Evolutionary conservation across 495 filamentous ascomycete species (phyloP).

Genomic region (Lineolata rhizophorae): DNA sequence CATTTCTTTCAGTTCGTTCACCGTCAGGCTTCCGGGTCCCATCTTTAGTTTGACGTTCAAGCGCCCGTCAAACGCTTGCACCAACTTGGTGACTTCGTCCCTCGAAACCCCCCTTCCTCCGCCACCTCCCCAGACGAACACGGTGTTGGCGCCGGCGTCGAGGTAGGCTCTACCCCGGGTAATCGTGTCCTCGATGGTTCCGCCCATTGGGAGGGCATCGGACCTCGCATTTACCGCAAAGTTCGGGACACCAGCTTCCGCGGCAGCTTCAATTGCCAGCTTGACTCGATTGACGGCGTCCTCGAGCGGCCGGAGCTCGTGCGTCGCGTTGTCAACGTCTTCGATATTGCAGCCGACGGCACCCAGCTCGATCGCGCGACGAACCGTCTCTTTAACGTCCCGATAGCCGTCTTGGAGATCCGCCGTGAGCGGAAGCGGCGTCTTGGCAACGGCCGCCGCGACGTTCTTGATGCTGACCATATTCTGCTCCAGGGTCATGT

Average conservation of each 20-base stretch:
- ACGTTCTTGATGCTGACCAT: conserved; percentile 14
- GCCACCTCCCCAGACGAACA: conserved; percentile 26
- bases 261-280: conserved; percentile 15
- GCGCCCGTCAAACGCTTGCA: conserved; percentile 6
- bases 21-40: conserved; percentile 4
- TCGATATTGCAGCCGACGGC: conserved; percentile 31
- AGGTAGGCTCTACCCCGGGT: conserved; percentile 23
- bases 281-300: conserved; percentile 21
- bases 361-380: conserved; percentile 19
- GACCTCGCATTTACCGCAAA: conserved; percentile 29
- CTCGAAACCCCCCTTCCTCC: conserved; percentile 3
- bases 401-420: conserved; percentile 33
- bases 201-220: conserved; percentile 19
- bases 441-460: conserved; percentile 12
- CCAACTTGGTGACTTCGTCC: conserved; percentile 7
- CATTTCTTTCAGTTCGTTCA: conserved; percentile 8
- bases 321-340: conserved; percentile 19
- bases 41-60: conserved; percentile 10
- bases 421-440: conserved; percentile 26
- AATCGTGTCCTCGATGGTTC: conserved; percentile 22
- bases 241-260: conserved; percentile 21
- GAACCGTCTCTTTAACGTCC: conserved; percentile 17
- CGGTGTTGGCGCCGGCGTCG: conserved; percentile 23
- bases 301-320: conserved; percentile 13
- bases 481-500: conserved; percentile 20